Conservation (phyloP, 1,284 basidiomycete species). For the Exsudoporus floridanus region DNA sequence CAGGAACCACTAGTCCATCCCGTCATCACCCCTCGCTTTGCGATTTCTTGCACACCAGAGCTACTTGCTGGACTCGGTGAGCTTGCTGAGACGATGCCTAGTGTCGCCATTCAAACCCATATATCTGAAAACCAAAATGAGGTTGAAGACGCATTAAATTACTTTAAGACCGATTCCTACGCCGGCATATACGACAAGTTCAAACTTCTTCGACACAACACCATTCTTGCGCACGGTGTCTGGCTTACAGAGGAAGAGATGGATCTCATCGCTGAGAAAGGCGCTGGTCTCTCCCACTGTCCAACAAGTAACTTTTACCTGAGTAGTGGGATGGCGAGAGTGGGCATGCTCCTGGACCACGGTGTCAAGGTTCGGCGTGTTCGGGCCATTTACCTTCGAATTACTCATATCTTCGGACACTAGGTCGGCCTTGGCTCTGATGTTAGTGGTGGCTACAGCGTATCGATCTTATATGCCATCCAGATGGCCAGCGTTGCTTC, state of each 20-base stretch:
- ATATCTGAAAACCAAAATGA: constrained; percentile 85
- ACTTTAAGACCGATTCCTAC: constrained; percentile 72
- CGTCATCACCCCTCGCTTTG: constrained; percentile 92
- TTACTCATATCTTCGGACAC: constrained; percentile 6
- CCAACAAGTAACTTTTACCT: constrained; percentile 93
- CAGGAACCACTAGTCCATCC: constrained; percentile 71
- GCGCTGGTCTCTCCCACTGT: constrained; percentile 88
- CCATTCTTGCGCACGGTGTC: constrained; percentile 89
- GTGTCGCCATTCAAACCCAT: constrained; percentile 88
- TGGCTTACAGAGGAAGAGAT: constrained; percentile 78
- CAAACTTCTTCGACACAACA: constrained; percentile 75
- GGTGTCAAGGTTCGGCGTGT: constrained; percentile 73
- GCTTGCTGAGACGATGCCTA: constrained; percentile 48
- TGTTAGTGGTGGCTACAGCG: constrained; percentile 85
- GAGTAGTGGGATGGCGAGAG: constrained; percentile 77
- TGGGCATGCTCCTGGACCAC: constrained; percentile 77
- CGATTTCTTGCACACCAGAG: constrained; percentile 84
- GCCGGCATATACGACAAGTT: constrained; percentile 81
- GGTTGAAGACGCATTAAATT: constrained; percentile 60
- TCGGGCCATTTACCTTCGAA: neutral
- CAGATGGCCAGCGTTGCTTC: constrained; percentile 82
- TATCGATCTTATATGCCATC: constrained; percentile 82
- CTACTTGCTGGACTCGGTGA: constrained; percentile 67
- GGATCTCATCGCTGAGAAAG: constrained; percentile 61
- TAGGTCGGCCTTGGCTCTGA: constrained; percentile 90